A percentile compares a stretch with the other conserved stretches of the same genome.
These are phyloP conservation scores for Wallacemonas collosoma DNA, from an alignment of 208 protist genomes.

Conservation along the genomic window DNA sequence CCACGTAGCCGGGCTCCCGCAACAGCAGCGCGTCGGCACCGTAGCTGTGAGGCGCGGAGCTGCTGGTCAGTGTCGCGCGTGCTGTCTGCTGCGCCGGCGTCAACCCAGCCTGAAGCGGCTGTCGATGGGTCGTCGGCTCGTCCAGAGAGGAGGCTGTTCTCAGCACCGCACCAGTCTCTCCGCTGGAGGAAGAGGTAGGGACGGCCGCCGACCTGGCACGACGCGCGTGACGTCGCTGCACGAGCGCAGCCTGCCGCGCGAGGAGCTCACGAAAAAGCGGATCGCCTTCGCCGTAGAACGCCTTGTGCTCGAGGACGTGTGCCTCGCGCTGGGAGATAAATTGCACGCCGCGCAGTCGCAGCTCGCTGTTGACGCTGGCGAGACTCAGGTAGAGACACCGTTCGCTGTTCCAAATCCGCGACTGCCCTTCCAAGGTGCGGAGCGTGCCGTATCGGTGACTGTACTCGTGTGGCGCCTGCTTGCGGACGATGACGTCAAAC, in stretches of 20 bases:
- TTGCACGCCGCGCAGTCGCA: slow-evolving; percentile 77
- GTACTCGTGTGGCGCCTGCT: slow-evolving; percentile 23
- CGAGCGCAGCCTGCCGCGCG: slow-evolving; percentile 7
- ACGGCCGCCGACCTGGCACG: too few relatives aligned
- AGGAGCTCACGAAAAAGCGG: slow-evolving; percentile 61
- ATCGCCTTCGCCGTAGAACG: slow-evolving; percentile 62
- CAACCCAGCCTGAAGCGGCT: not conserved
- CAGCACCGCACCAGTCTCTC: too few relatives aligned
- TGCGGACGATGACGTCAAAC: slow-evolving; percentile 80
- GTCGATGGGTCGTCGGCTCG: slow-evolving; percentile 2
- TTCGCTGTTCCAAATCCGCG: slow-evolving; percentile 44
- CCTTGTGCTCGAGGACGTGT: slow-evolving; percentile 52
- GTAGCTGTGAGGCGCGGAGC: not conserved
- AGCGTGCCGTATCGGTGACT: not conserved
- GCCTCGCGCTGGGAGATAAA: slow-evolving; percentile 62
- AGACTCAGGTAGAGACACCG: slow-evolving; percentile 66
- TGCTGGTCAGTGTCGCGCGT: too few relatives aligned
- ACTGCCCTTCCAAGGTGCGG: slow-evolving; percentile 29
- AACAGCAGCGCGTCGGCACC: slow-evolving; percentile 32
- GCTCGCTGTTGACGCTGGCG: slow-evolving; percentile 74
- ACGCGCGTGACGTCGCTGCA: not conserved
- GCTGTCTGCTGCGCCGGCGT: too few relatives aligned
- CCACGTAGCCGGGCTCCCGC: slow-evolving; percentile 39
- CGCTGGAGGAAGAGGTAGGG: too few relatives aligned
- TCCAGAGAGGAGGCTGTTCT: not conserved